Evolutionary conservation across 176 grass and related monocot species (phyloP).

Genomic region (Bonia amplexicaulis): DNA sequence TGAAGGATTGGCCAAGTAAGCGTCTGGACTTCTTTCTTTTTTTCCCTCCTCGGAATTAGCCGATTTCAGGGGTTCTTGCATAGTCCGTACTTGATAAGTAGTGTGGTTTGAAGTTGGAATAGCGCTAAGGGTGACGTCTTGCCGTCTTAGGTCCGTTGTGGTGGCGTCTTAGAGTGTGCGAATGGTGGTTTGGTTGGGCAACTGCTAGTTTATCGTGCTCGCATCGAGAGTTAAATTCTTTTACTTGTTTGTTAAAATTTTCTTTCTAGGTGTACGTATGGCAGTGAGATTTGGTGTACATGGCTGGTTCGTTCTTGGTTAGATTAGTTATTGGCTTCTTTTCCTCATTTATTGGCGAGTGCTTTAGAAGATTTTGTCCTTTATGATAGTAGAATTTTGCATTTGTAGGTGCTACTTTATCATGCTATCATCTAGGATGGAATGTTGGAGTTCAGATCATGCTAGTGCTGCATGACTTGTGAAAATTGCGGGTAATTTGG

Average conservation of each 20-base stretch:
- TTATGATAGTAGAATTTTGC: not conserved
- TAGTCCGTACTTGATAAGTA: not conserved
- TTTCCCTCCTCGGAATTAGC: not conserved
- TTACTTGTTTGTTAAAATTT: not conserved
- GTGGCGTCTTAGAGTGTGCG: not conserved
- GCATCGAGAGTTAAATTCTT: not conserved
- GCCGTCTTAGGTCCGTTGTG: not conserved
- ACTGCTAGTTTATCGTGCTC: not conserved
- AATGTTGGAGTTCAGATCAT: not conserved
- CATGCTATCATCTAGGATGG: not conserved
- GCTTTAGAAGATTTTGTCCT: not conserved
- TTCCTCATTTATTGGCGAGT: not conserved
- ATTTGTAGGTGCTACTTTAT: not conserved
- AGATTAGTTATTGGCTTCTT: not conserved
- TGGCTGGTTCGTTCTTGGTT: not conserved
- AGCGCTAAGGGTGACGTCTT: not conserved
- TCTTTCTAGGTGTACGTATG: not conserved
- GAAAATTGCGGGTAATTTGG: not conserved
- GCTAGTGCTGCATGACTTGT: not conserved
- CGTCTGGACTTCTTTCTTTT: not conserved
- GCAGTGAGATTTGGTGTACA: not conserved
- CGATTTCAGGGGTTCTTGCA: not conserved
- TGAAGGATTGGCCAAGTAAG: slow-evolving; percentile 18
- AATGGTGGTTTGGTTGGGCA: not conserved
- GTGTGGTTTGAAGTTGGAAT: not conserved